Base-by-base conservation (phyloP, 805 yeast species). In the Candida palmyrensis region DNA sequence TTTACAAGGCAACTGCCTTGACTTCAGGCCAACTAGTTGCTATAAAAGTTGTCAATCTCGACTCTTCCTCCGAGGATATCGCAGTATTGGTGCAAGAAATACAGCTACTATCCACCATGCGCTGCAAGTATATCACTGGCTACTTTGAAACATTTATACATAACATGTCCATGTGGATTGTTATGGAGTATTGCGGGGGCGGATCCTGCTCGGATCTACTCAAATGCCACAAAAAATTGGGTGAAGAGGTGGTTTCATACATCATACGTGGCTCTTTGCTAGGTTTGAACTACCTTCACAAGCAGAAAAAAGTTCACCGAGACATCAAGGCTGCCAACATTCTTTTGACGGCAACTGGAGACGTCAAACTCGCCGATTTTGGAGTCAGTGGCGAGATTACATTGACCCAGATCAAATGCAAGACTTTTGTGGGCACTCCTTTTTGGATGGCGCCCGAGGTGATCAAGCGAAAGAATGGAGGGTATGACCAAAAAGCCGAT, bases 371-470 rank as follows among this genome's bases (percentile, higher is more conserved):
- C 20, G 96, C 88, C 0, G 97, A 90, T 59, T 89, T 89, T 64
- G 97, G 97, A 1, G 96, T 89, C 3, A 77, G 90, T 47, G 92
- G 92, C 0, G 92, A 87, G 54, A 66, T 89, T 18, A 72, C 80
- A 14, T 58, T 66, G 28, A 70, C 82, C 1, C 57, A 55, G 33
- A 56, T 64, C 15, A 68, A 68, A 39, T 73, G 80, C 42, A 75
- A 74, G 35, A 85, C 96, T 0, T 81, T 89, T 67, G 96, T 88
- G 33, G 97, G 97, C 1, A 88, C 97, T 0, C 96, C 97, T 10
- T 86, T 77, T 57, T 89, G 97, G 97, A 89, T 90, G 97, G 98
- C 98, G 0, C 98, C 98, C 0, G 98, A 92, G 54, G 83, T 90
- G n/a, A 82, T 92, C 27, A 54, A 66, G 4, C 53, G 71, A 33